Evolutionary conservation across 2,329 filamentous ascomycete species (phyloP).

Genomic region (Fusarium piperis): DNA sequence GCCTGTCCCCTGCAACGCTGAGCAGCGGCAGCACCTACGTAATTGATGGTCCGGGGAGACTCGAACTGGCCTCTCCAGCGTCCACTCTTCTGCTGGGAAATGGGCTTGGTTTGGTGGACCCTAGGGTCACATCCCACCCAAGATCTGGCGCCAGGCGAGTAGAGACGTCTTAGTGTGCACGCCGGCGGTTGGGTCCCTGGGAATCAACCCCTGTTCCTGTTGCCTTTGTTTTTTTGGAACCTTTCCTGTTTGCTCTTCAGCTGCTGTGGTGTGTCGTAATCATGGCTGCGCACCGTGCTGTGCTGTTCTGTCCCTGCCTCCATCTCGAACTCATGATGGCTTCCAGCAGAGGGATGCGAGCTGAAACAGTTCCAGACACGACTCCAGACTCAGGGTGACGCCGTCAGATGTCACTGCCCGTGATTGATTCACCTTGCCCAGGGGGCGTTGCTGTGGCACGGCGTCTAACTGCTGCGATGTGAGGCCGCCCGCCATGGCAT

Average conservation of each 20-base stretch:
- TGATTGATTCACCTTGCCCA: slow-evolving; percentile 3
- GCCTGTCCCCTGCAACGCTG: slow-evolving; percentile 36
- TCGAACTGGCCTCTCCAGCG: neutral
- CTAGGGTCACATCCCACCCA: slow-evolving; percentile 27
- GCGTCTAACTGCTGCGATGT: neutral
- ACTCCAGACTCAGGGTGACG: neutral
- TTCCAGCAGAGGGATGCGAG: slow-evolving; percentile 8
- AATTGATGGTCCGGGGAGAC: slow-evolving; percentile 36
- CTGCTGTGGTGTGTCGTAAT: neutral
- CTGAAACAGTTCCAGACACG: slow-evolving; percentile 19
- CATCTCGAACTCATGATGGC: slow-evolving; percentile 9
- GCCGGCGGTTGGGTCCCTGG: slow-evolving; percentile 10
- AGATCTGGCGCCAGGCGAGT: slow-evolving; percentile 25
- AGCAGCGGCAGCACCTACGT: slow-evolving; percentile 38
- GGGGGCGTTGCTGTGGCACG: slow-evolving; percentile 7
- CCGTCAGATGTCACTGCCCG: neutral
- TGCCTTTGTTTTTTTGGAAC: neutral
- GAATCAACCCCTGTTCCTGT: slow-evolving; percentile 25
- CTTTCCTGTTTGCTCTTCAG: slow-evolving; percentile 2
- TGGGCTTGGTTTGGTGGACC: slow-evolving; percentile 9
- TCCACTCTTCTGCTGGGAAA: slow-evolving; percentile 6
- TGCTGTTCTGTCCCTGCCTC: neutral
- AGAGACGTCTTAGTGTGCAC: slow-evolving; percentile 14
- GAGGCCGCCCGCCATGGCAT: slow-evolving; percentile 3
- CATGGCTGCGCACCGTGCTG: neutral